Evolutionary conservation across 345 rosid genomes (phyloP).

Genomic region (Fremontodendron californicum): DNA sequence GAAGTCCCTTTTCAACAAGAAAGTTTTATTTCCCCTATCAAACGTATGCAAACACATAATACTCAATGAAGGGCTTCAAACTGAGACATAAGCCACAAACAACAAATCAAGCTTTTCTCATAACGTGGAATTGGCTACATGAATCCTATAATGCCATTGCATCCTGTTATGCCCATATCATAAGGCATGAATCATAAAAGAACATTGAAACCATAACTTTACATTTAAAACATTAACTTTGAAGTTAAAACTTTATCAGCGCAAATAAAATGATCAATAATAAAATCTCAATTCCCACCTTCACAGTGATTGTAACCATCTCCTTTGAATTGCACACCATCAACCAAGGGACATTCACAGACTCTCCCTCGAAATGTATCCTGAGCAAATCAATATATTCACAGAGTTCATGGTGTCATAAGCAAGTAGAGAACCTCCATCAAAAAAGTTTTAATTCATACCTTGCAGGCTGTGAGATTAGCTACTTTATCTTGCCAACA

Average conservation of each 20-base stretch:
- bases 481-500: slow-evolving; percentile 42
- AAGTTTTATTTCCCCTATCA: not conserved
- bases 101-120: not conserved
- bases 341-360: slow-evolving; percentile 83
- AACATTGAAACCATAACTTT: not conserved
- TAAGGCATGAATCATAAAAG: not conserved
- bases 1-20: not conserved
- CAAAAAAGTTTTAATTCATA: slow-evolving; percentile 25
- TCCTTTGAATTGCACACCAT: slow-evolving; percentile 94
- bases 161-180: not conserved
- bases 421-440: not conserved
- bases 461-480: slow-evolving; percentile 95
- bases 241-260: not conserved
- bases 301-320: slow-evolving; percentile 95
- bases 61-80: not conserved
- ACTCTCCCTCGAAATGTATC: slow-evolving; percentile 98
- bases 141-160: not conserved
- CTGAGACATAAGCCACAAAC: not conserved
- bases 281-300: slow-evolving; percentile 42
- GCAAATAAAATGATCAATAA: not conserved
- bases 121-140: not conserved
- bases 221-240: not conserved
- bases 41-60: not conserved
- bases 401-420: not conserved
- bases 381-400: slow-evolving; percentile 30